Base-by-base conservation (phyloP, 495 filamentous ascomycete species). In the Aspergillus heteromorphus region DNA sequence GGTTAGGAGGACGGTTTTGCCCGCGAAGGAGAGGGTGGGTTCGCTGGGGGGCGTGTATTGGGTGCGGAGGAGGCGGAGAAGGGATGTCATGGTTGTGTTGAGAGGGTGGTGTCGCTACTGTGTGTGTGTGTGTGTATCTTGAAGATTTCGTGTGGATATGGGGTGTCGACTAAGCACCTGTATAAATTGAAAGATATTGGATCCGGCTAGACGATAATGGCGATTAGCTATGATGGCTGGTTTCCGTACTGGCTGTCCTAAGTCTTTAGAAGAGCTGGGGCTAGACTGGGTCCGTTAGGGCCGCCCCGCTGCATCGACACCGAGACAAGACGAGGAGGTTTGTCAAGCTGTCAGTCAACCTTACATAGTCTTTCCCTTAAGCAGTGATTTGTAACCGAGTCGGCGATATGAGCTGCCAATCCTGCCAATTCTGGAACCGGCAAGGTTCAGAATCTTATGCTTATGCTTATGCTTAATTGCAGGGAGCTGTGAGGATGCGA, bases 1-100 rank as follows among this genome's bases (percentile, higher is more conserved):
- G 9, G 82, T 86, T 13, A 85, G 61, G 20, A 86, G 53, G 45
- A 84, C 73, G 7, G 79, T 78, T 57, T 76, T 78, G 25, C 73
- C 73, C 8, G 68, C 68, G 42, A 78, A 75, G 2, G 72, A 72
- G 23, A 67, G 56, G 6, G 49, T 63, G 6, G 71, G 71, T 31
- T 75, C 68, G 17, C 57, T 59, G 0, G 75, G 75, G 2, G 72
- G 66, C 10, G 53, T 70, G 31, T 65, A 69, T 56, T 73, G 72
- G 53, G 63, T 64, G 42, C 65, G 69, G 5, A 73, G 60, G 31
- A 77, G 67, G 11, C 69, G 64, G n/a, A 73, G 53, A 2, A 76
- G 59, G 17, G 66, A 58, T 5, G 70, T 61, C 73, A 76, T 77
- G 7, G 23, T 71, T 56, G 10, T n/a, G n/a, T n/a, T n/a, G n/a